Evolutionary conservation across 129 eudicot genomes (phyloP).

Genomic region (Solidago caesia): DNA sequence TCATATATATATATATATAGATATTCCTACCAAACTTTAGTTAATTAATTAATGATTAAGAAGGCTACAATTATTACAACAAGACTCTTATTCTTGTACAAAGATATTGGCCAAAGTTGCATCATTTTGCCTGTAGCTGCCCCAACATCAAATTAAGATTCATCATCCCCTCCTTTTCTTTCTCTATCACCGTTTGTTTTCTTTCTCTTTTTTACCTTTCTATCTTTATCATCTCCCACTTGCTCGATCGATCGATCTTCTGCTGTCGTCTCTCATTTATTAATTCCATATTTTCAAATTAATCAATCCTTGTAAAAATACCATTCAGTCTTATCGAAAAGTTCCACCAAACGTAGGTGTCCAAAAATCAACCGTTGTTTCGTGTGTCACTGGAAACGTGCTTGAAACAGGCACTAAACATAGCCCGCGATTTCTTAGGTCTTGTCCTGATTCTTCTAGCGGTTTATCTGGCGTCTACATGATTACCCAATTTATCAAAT

Average conservation of each 20-base stretch:
- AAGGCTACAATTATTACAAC: constrained; percentile 52
- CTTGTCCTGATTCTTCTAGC: constrained; percentile 56
- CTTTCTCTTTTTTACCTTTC: constrained; percentile 36
- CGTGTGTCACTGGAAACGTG: constrained; percentile 82
- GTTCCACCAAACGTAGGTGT: constrained; percentile 96
- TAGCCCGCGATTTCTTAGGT: constrained; percentile 82
- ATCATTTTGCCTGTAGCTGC: constrained; percentile 63
- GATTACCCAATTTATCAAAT: background rate
- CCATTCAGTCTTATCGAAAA: constrained; percentile 39
- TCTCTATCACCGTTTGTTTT: constrained; percentile 38
- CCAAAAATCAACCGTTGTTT: constrained; percentile 89
- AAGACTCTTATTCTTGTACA: constrained; percentile 42
- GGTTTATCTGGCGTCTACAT: constrained; percentile 53
- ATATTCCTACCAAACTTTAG: constrained; percentile 27
- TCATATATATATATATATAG: background rate
- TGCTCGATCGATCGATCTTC: background rate
- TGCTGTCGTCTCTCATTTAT: constrained; percentile 23
- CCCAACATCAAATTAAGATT: constrained; percentile 53
- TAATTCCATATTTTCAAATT: background rate
- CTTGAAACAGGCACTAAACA: constrained; percentile 93
- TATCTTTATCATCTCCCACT: constrained; percentile 45
- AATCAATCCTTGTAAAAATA: background rate
- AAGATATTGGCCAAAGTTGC: constrained; percentile 56
- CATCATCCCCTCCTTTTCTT: constrained; percentile 36
- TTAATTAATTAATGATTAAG: constrained; percentile 42